Percentiles rank a stretch among this genome's conserved stretches.
Evolutionary conservation across 306 rosid species (phyloP).

Genomic region (Fragaria vesca): DNA sequence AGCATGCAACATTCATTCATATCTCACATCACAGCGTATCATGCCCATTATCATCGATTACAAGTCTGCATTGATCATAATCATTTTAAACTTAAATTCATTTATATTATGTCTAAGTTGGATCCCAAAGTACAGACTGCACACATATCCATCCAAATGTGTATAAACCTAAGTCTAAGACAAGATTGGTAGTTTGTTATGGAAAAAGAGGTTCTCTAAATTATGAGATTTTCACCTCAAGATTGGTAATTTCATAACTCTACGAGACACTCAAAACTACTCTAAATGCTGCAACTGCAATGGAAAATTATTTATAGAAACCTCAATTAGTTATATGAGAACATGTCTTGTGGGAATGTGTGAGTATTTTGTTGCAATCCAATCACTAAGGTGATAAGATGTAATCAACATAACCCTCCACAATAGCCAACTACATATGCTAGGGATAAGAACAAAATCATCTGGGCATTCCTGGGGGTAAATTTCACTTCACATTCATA

Average conservation of each 20-base stretch:
- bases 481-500: conserved; percentile 14
- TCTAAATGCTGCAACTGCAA: background rate
- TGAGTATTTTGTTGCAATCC: background rate
- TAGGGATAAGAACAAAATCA: conserved; percentile 2
- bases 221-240: no score
- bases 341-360: background rate
- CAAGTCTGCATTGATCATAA: background rate
- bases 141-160: background rate
- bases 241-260: background rate
- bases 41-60: conserved; percentile 2
- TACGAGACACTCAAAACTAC: background rate
- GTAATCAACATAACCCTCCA: background rate
- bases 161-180: background rate
- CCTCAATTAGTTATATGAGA: background rate
- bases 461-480: background rate
- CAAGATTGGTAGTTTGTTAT: background rate
- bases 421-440: background rate
- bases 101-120: background rate
- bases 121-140: background rate
- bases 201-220: background rate
- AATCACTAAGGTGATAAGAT: background rate
- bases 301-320: background rate
- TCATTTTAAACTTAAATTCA: background rate
- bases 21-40: background rate
- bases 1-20: background rate